Evolutionary conservation across 2,329 filamentous ascomycete species (phyloP), one percentile per base, ranked within the genome.

Genomic region (Venturia carpophila): DNA sequence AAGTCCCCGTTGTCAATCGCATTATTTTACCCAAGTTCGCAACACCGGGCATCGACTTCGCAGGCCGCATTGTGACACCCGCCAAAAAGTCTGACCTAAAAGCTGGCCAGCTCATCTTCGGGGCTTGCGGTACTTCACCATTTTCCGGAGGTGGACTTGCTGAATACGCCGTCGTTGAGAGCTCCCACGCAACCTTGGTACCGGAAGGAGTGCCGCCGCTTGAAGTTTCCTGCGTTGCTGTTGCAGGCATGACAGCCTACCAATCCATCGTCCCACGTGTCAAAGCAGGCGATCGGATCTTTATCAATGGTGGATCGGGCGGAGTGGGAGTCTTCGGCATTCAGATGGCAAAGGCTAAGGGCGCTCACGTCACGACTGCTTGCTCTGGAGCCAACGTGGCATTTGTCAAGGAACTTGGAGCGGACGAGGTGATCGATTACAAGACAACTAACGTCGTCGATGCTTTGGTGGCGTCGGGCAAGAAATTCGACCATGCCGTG

Each of bases 371-470:
- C 43, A 83, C 81, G 1, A 78, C 79, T 1, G 80, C 80, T 5
- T 89, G 86, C 70, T 88, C 85, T 13, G 78, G 75, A 0, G 72
- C 72, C 7, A 89, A 88, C 71, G 76, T 80, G 0, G 79, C 83
- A 58, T 72, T 88, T 1, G 85, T 84, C 70, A 79, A 79, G 66
- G 73, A 74, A 2, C 73, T 89, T 0, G 87, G 87, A 0, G 87
- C 87, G 6, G 84, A 88, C 68, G 82, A 85, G 66, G 80, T 87
- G 41, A 77, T 88, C 60, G 83, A 88, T 69, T 88, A 88, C 71
- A 81, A 55, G 63, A 58, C 30, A 4, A 42, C n/a, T 9, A 74
- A 86, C 70, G 73, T 87, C 1, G 69, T 79, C 6, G 74, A 76
- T 37, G 72, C 71, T 3, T 72, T 88, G 11, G 78, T 78, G 67